phyloP scores from a whole-genome alignment of 805 yeast genomes.

The Saturnispora sanitii region DNA sequence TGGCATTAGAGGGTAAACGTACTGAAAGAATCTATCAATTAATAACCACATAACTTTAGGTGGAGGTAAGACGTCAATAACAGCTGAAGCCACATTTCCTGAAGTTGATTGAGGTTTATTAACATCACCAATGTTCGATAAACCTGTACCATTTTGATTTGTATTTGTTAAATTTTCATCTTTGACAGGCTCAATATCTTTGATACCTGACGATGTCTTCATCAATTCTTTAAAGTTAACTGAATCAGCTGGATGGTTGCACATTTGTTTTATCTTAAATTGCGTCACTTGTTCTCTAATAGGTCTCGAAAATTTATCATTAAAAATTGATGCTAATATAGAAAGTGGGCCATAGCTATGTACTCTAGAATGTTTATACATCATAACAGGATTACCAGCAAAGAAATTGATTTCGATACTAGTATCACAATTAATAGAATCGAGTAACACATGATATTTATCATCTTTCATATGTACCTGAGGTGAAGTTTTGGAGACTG shows the following conservation, averaged over 20 bases:
- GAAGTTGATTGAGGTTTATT: slow-evolving; percentile 11
- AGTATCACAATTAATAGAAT: slow-evolving; percentile 15
- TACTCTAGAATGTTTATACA: slow-evolving; percentile 31
- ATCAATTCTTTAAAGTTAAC: slow-evolving; percentile 24
- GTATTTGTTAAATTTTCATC: neutral
- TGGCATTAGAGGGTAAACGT: slow-evolving; percentile 40
- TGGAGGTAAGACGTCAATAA: slow-evolving; percentile 34
- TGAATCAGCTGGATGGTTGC: slow-evolving; percentile 8
- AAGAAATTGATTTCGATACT: slow-evolving; percentile 34
- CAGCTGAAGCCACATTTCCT: too few species aligned
- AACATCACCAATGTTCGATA: slow-evolving; percentile 15
- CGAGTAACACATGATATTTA: neutral
- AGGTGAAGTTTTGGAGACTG: neutral
- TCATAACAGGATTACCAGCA: slow-evolving; percentile 34
- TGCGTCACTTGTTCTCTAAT: slow-evolving; percentile 26
- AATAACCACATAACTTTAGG: slow-evolving; percentile 36
- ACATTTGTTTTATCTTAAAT: slow-evolving; percentile 13
- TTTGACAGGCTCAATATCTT: slow-evolving; percentile 28
- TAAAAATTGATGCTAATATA: slow-evolving; percentile 37
- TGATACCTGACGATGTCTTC: slow-evolving; percentile 30
- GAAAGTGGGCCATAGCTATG: slow-evolving; percentile 45
- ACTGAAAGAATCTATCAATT: slow-evolving; percentile 34
- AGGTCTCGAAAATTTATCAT: slow-evolving; percentile 33
- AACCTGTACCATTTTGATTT: too few species aligned
- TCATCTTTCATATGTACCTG: too few species aligned